phyloP scores from a whole-genome alignment of 306 rosid species.

The Sicyos edulis region DNA sequence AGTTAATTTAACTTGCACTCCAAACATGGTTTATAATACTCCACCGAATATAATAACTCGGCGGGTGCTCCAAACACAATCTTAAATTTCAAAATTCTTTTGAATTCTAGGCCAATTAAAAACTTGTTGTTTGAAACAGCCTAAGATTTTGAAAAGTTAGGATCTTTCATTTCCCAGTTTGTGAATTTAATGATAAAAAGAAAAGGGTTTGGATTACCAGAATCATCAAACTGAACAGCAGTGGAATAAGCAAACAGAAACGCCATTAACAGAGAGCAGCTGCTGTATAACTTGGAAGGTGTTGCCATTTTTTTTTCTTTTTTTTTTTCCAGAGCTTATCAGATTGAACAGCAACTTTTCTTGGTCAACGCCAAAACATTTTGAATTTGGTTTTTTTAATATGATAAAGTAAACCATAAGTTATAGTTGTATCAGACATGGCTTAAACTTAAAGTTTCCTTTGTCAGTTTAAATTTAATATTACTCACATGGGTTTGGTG shows the following conservation, averaged over 20 bases:
- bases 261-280: slow-evolving; percentile 48
- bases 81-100: too few species aligned
- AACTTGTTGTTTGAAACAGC: not conserved
- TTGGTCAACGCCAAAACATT: slow-evolving; percentile 11
- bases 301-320: slow-evolving; percentile 30
- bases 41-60: too few species aligned
- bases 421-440: not conserved
- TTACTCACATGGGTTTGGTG: slow-evolving; percentile 15
- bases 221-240: slow-evolving; percentile 55
- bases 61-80: too few species aligned
- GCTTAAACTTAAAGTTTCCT: not conserved
- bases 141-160: not conserved
- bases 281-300: slow-evolving; percentile 27
- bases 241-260: slow-evolving; percentile 64
- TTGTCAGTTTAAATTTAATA: not conserved
- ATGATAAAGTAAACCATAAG: not conserved
- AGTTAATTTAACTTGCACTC: too few species aligned
- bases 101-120: too few species aligned
- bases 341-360: not conserved
- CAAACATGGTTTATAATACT: too few species aligned
- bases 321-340: slow-evolving; percentile 18
- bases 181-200: not conserved
- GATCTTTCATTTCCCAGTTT: not conserved
- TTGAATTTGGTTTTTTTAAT: not conserved
- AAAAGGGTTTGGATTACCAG: slow-evolving; percentile 29